These are phyloP conservation scores for Skeletonema costatum DNA, from an alignment of 108 stramenopile genomes.

Conservation along the genomic window DNA sequence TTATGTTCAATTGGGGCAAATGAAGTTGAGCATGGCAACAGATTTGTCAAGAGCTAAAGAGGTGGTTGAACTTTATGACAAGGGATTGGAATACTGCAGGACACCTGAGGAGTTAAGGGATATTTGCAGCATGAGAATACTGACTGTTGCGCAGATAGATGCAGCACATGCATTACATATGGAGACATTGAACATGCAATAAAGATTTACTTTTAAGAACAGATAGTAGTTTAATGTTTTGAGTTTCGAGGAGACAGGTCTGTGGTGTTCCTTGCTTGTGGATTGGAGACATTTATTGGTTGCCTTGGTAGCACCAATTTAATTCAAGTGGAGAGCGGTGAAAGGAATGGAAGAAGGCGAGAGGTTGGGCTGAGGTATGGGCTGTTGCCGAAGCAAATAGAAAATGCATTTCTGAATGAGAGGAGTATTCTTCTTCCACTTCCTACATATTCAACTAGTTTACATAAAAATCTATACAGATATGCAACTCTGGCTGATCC, in stretches of 20 bases:
- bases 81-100: slow-evolving; percentile 78
- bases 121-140: slow-evolving; percentile 82
- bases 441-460: background rate
- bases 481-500: background rate
- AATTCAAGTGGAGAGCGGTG: too few relatives aligned
- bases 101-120: slow-evolving; percentile 89
- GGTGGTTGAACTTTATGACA: slow-evolving; percentile 84
- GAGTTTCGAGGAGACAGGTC: too few relatives aligned
- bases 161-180: slow-evolving; percentile 80
- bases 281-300: too few relatives aligned
- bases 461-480: background rate
- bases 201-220: background rate
- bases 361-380: too few relatives aligned
- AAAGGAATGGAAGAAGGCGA: too few relatives aligned
- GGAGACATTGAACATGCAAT: slow-evolving; percentile 88
- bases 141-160: slow-evolving; percentile 88
- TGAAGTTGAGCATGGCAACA: slow-evolving; percentile 86
- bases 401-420: too few relatives aligned
- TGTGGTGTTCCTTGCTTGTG: too few relatives aligned
- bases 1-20: slow-evolving; percentile 89
- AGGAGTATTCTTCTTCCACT: too few relatives aligned
- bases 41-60: slow-evolving; percentile 70
- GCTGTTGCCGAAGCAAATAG: too few relatives aligned
- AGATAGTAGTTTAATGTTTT: background rate
- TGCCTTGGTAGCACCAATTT: too few relatives aligned